Evolutionary conservation across 306 rosid genomes (phyloP).

Genomic region (Carpinus viminea): DNA sequence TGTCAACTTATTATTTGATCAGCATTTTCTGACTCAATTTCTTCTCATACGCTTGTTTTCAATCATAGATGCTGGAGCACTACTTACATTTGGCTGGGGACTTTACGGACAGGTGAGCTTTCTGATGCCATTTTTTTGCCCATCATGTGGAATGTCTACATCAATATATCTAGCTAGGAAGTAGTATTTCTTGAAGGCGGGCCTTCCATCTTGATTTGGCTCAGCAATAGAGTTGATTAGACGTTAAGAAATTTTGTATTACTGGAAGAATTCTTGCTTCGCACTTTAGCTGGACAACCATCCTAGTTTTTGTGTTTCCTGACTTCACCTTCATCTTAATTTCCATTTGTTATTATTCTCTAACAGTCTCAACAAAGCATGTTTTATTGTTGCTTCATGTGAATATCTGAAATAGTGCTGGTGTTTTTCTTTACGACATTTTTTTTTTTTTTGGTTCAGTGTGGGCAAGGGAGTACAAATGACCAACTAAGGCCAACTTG

Average conservation of each 20-base stretch:
- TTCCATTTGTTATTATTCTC: background rate
- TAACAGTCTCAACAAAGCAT: background rate
- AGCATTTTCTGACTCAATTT: background rate
- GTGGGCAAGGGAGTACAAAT: slow-evolving; percentile 76
- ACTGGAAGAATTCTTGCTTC: background rate
- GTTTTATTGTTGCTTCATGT: background rate
- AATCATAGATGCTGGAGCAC: slow-evolving; percentile 66
- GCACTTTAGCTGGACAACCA: background rate
- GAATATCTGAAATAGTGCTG: slow-evolving; percentile 3
- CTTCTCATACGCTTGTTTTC: slow-evolving; percentile 1
- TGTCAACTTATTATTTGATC: background rate
- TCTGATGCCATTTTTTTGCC: background rate
- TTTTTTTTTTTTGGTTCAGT: slow-evolving; percentile 34
- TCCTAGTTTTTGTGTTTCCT: background rate
- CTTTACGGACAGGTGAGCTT: slow-evolving; percentile 82
- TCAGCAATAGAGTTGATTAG: background rate
- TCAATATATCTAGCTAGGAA: background rate
- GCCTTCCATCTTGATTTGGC: background rate
- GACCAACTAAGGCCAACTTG: slow-evolving; percentile 75
- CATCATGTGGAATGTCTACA: background rate
- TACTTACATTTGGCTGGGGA: slow-evolving; percentile 92
- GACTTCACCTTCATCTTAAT: background rate
- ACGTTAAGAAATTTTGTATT: background rate
- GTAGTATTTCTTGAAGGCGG: background rate
- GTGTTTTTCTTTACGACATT: background rate